Evolutionary conservation across 75 land plant genomes (phyloP).

Genomic region (Ceratopteris richardii): DNA sequence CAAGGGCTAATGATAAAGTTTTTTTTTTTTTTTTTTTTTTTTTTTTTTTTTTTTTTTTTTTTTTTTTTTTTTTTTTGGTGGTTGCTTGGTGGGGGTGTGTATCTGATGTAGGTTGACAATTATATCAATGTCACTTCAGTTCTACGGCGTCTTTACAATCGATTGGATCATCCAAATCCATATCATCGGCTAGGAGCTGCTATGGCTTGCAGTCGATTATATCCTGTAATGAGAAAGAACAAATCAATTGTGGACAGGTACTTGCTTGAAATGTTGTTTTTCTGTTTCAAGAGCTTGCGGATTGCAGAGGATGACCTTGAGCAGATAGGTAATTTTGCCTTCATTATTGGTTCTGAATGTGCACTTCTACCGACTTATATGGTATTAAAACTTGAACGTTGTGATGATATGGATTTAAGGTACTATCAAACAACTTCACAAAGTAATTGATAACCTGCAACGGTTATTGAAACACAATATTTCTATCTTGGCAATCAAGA

Average conservation of each 20-base stretch:
- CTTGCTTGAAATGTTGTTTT: conserved; percentile 36
- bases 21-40: too few relatives aligned
- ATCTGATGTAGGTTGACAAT: conserved; percentile 27
- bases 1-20: too few relatives aligned
- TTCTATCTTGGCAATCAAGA: conserved; percentile 9
- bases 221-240: conserved; percentile 34
- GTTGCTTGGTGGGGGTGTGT: too few relatives aligned
- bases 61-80: too few relatives aligned
- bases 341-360: too few relatives aligned
- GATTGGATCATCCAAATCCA: conserved; percentile 46
- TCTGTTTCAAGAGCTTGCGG: conserved; percentile 35
- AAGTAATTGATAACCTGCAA: conserved; percentile 26
- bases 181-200: conserved; percentile 41
- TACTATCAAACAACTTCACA: conserved; percentile 30
- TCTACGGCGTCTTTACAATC: conserved; percentile 36
- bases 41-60: too few relatives aligned
- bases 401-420: conserved; percentile 10
- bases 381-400: neutral
- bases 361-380: neutral
- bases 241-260: conserved; percentile 33
- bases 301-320: conserved; percentile 30
- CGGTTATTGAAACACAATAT: conserved; percentile 27
- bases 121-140: conserved; percentile 43
- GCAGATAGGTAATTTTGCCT: conserved; percentile 31
- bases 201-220: conserved; percentile 37